Evolutionary conservation across 192 early-diverging fungal species (phyloP).

Genomic region (Gigaspora rosea): DNA sequence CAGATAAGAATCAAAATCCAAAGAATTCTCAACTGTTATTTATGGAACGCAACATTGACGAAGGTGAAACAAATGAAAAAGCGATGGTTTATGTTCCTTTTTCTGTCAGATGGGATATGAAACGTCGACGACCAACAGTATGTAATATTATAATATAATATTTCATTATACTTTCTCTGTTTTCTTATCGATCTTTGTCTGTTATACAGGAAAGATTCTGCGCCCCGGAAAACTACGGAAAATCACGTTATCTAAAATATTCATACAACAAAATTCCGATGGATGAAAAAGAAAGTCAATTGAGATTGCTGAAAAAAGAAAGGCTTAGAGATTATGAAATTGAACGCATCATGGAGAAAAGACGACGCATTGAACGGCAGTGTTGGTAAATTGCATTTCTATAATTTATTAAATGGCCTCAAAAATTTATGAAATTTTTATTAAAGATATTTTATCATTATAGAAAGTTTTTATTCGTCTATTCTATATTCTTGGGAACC

Average conservation of each 20-base stretch:
- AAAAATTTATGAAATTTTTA: no score
- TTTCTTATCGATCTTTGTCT: background rate
- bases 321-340: background rate
- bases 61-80: slow-evolving; percentile 1
- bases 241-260: background rate
- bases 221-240: background rate
- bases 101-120: background rate
- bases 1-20: background rate
- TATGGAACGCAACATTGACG: slow-evolving; percentile 18
- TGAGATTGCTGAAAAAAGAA: background rate
- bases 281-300: background rate
- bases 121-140: background rate
- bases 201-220: background rate
- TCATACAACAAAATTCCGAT: background rate
- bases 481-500: no score
- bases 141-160: background rate
- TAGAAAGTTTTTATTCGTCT: no score
- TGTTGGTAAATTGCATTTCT: no score
- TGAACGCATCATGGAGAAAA: background rate
- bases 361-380: background rate
- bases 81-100: background rate
- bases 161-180: background rate
- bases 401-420: no score
- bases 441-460: no score
- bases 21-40: background rate